Base-by-base conservation (phyloP, 2,329 filamentous ascomycete genomes). In the Colletotrichum tabaci region DNA sequence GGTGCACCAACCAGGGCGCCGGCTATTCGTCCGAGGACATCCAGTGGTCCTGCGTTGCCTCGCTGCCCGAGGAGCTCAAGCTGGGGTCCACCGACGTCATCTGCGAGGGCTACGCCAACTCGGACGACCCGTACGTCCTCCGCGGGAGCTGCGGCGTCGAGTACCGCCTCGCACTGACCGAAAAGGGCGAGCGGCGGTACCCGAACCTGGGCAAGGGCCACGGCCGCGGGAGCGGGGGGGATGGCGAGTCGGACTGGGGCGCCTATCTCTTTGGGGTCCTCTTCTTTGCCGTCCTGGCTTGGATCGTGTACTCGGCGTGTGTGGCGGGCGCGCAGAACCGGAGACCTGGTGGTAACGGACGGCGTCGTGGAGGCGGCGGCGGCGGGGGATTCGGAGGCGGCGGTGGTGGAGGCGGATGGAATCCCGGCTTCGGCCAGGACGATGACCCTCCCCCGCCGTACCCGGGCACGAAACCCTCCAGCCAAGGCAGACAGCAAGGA, bases 131-230 rank as follows among this genome's bases (percentile, higher is more conserved):
- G 0, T 97, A 94, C 80, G 89, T 98, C n/a, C 84, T 98, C 65
- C 95, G 93, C 77, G 96, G 96, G 26, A 96, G 93, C 80, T 98
- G 96, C 82, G 96, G 93, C 16, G 95, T 98, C 30, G 94, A 98
- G 82, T 98, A 98, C 82, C 87, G 92, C 16, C 82, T 98, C 8
- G 81, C 93, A 0, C 84, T 98, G 63, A 98, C 95, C 1, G 90
- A 92, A 13, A 85, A 87, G 73, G 96, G 96, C 3, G 91, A 95
- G 82, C 82, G 88, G 76, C 89, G 87, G 75, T 95, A 92, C 79
- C 93, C 92, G 1, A 79, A 88, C 47, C 77, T 89, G 50, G 83
- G 81, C 63, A 81, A 80, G 53, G 83, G 77, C 55, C 79, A 77
- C 35, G 82, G 76, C 2, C 82, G 81, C 73, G 82, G 82, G 30